These are phyloP conservation scores for Cupressus sempervirens DNA, from an alignment of 75 land plant genomes.

Conservation along the genomic window DNA sequence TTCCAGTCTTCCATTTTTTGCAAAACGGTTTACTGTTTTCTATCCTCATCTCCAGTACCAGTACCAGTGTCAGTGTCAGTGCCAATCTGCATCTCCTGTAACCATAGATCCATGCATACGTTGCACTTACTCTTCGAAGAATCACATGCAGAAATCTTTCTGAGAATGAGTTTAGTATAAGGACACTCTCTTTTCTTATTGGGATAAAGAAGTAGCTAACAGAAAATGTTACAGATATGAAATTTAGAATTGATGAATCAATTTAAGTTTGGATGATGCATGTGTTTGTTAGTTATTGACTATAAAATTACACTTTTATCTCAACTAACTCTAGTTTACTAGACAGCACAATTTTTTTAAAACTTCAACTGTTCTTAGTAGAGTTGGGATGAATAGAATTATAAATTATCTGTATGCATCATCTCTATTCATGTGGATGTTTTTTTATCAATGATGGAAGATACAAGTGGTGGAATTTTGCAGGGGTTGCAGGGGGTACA, in stretches of 20 bases:
- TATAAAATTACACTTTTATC: neutral
- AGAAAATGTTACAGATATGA: neutral
- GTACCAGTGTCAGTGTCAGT: too few species aligned
- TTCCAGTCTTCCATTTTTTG: too few species aligned
- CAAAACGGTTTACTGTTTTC: too few species aligned
- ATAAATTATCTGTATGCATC: neutral
- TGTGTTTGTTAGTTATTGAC: neutral
- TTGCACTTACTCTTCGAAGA: neutral
- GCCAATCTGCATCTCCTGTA: neutral
- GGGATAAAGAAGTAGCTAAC: neutral
- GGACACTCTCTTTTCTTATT: neutral
- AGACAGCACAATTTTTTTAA: neutral
- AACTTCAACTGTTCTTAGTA: neutral
- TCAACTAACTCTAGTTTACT: neutral
- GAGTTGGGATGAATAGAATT: neutral
- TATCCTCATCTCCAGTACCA: too few species aligned
- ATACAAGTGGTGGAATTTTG: neutral
- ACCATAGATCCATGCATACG: neutral
- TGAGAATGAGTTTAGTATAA: slow-evolving; percentile 2
- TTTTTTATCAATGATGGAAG: neutral
- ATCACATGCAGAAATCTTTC: neutral
- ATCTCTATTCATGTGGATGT: neutral
- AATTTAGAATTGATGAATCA: neutral
- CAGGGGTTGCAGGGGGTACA: slow-evolving; percentile 97
- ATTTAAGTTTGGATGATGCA: neutral